Evolutionary conservation across 2,329 filamentous ascomycete species (phyloP).

Genomic region (Stagonosporopsis cucurbitacearum): DNA sequence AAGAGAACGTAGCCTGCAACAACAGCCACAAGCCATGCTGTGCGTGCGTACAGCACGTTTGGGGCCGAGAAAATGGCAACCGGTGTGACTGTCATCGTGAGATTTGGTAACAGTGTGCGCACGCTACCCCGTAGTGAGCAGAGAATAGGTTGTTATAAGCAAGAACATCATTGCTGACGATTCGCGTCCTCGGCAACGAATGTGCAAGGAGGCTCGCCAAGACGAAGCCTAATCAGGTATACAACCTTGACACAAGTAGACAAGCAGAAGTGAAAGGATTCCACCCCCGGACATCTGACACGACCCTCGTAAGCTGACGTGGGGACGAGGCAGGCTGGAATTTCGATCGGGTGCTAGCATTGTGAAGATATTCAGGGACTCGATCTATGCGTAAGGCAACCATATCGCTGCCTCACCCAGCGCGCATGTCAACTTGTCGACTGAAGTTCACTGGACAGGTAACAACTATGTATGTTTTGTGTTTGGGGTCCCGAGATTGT

Average conservation of each 20-base stretch:
- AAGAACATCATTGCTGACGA: background rate
- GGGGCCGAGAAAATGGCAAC: background rate
- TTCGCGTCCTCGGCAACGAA: background rate
- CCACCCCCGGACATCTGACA: background rate
- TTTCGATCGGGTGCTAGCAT: background rate
- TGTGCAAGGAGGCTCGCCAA: background rate
- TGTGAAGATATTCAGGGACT: background rate
- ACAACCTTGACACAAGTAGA: background rate
- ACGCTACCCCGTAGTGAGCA: background rate
- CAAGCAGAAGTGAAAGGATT: background rate
- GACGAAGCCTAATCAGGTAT: constrained; percentile 2
- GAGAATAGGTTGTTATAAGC: background rate
- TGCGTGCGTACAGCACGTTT: background rate
- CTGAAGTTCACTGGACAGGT: background rate
- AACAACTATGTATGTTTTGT: background rate
- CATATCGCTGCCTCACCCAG: background rate
- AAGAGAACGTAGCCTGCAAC: constrained; percentile 41
- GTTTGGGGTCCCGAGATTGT: background rate
- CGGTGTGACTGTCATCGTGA: constrained; percentile 3
- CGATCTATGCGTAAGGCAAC: no score
- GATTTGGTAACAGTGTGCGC: background rate
- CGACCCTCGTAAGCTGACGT: background rate
- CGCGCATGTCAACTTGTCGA: background rate
- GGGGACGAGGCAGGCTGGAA: background rate
- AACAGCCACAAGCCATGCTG: constrained; percentile 14